Conservation (phyloP, 768 basidiomycete species). For the Tylopilus subfusipes region DNA sequence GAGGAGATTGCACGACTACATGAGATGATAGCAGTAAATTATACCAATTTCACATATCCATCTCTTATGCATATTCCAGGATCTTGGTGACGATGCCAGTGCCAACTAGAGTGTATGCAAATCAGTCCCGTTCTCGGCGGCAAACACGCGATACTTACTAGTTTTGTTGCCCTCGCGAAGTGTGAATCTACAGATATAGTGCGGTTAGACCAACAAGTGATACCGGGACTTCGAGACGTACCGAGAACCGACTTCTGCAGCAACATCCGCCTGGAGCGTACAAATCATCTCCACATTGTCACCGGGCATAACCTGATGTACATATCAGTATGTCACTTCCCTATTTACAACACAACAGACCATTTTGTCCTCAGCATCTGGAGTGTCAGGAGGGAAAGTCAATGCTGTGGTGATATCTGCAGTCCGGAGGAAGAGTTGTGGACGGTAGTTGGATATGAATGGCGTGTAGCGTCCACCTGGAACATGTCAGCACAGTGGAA, state of each 20-base stretch:
- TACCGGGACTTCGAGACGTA: constrained; percentile 18
- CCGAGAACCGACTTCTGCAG: constrained; percentile 85
- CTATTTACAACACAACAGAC: constrained; percentile 35
- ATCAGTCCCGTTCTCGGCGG: constrained; percentile 10
- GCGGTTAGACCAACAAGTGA: background rate
- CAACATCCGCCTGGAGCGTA: constrained; percentile 78
- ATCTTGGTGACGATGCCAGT: constrained; percentile 94
- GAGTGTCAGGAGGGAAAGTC: constrained; percentile 82
- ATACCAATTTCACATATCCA: constrained; percentile 9
- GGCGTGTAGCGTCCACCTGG: constrained; percentile 78
- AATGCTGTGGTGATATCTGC: constrained; percentile 87
- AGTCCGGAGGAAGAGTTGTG: constrained; percentile 94
- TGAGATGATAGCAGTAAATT: constrained; percentile 20
- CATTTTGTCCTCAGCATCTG: constrained; percentile 84
- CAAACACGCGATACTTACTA: constrained; percentile 42
- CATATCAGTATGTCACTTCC: background rate
- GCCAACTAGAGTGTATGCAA: constrained; percentile 55
- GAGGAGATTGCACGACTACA: constrained; percentile 23
- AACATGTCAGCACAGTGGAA: constrained; percentile 30
- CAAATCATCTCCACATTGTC: constrained; percentile 96
- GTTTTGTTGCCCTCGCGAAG: constrained; percentile 95
- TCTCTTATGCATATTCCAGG: constrained; percentile 40
- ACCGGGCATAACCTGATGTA: constrained; percentile 83
- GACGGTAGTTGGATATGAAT: constrained; percentile 92
- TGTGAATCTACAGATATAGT: constrained; percentile 55